Evolutionary conservation across 2,329 filamentous ascomycete genomes (phyloP).

Genomic region (Fusarium temperatum): DNA sequence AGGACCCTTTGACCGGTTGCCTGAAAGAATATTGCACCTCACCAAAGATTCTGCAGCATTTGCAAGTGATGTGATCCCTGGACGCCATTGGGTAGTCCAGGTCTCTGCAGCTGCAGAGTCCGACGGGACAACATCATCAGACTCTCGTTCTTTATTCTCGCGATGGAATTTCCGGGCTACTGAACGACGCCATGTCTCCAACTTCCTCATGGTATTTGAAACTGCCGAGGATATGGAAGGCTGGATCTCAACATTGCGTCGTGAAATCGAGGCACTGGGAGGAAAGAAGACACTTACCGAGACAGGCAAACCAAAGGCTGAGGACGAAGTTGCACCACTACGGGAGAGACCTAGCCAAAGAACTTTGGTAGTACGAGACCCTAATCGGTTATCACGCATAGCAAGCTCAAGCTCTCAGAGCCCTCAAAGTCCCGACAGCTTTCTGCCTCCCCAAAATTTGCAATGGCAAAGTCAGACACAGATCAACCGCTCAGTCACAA

Average conservation of each 20-base stretch:
- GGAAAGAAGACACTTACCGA: constrained; percentile 72
- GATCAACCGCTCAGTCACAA: constrained; percentile 19
- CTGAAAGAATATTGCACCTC: constrained; percentile 77
- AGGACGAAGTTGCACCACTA: constrained; percentile 48
- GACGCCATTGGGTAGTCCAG: constrained; percentile 82
- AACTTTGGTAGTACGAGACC: constrained; percentile 58
- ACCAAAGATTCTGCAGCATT: constrained; percentile 81
- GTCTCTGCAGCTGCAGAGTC: constrained; percentile 73
- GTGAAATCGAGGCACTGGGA: constrained; percentile 75
- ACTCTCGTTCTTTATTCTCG: constrained; percentile 70
- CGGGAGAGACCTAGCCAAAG: constrained; percentile 56
- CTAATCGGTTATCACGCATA: constrained; percentile 54
- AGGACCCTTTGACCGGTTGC: constrained; percentile 74
- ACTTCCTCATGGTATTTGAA: constrained; percentile 77
- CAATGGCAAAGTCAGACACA: constrained; percentile 19
- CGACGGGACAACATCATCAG: constrained; percentile 60
- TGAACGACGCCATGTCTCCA: constrained; percentile 67
- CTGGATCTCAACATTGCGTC: constrained; percentile 75
- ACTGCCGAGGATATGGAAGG: constrained; percentile 77
- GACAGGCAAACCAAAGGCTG: constrained; percentile 61
- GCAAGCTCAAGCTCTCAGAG: constrained; percentile 30
- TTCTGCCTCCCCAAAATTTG: constrained; percentile 27
- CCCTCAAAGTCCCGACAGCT: constrained; percentile 4
- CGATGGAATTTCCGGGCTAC: constrained; percentile 66
- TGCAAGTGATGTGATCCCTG: constrained; percentile 81